Conservation (phyloP, 257 asterid species). For the Fraxinus cuspidata region DNA sequence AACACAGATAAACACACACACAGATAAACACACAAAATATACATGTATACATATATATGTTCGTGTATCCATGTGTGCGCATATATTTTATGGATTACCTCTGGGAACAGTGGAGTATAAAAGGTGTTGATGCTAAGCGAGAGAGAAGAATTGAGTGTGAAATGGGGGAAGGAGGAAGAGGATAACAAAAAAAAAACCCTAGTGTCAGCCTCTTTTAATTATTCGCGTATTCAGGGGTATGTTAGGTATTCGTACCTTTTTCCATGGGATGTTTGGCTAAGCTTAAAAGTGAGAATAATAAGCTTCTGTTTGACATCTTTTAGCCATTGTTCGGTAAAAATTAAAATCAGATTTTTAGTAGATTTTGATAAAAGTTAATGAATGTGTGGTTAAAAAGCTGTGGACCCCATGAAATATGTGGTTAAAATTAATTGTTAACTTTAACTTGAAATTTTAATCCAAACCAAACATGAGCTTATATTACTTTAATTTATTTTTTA, state of each 20-base stretch:
- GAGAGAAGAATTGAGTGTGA: background rate
- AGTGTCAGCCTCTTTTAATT: background rate
- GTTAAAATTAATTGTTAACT: no score
- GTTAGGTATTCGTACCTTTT: background rate
- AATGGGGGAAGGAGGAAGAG: background rate
- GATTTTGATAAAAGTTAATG: no score
- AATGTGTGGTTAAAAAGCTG: no score
- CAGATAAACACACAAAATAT: background rate
- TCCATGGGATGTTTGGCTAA: background rate
- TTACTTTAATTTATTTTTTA: no score
- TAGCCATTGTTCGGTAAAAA: no score
- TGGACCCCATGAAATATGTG: no score
- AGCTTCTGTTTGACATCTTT: no score
- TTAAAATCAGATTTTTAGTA: no score
- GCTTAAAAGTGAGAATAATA: no score
- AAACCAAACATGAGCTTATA: no score
- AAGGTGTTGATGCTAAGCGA: background rate
- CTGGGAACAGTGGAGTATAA: background rate
- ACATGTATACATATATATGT: no score
- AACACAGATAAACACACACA: background rate
- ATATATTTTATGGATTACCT: background rate
- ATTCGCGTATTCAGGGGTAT: background rate
- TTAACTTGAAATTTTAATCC: no score
- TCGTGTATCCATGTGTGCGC: background rate
- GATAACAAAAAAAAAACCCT: slow-evolving; percentile 26